Base-by-base conservation (phyloP, 139 green algal species). In the Parachlorella kessleri region DNA sequence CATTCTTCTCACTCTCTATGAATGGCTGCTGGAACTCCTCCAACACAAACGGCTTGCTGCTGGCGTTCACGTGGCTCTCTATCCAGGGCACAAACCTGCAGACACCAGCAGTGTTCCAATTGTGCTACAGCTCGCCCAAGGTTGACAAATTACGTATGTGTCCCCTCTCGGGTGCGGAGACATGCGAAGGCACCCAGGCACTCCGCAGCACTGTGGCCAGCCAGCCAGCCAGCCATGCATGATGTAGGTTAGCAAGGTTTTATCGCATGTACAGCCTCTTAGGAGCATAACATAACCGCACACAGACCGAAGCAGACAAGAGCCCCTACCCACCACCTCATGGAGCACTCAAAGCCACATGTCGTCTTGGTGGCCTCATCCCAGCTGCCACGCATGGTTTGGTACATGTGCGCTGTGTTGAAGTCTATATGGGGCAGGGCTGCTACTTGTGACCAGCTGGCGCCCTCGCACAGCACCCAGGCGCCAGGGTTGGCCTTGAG, bases 31-130 rank as follows among this genome's bases (percentile, higher is more conserved):
- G 26, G 28, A 39, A 70, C 59, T 70, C 73, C 38, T 71, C 55
- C 73, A 70, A 36, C 9, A 71, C 38, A 39, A 79, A 55, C 33
- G 73, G 55, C 55, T 71, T 72, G 21, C 35, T 26, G 55, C 38
- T 72, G 38, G 73, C 73, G 1, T 71, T 38, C 28, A 79, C 26
- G 26, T 77, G 73, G 1, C 32, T n/a, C n/a, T 54, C 26, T 59
- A 70, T 28, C 55, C 73, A 77, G 18, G 4, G 18, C 4, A 7
- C 6, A 6, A 77, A 77, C 72, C 72, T 77, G 42, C 30, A n/a
- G n/a, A n/a, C n/a, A n/a, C n/a, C n/a, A n/a, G n/a, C n/a, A n/a
- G n/a, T n/a, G n/a, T n/a, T n/a, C n/a, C n/a, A n/a, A n/a, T n/a
- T n/a, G n/a, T n/a, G 66, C 1, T 2, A 32, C 18, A 18, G 10